A percentile compares a stretch with the other conserved stretches of the same genome.
phyloP scores from a whole-genome alignment of 116 monocot genomes.

The Zostera marina region DNA sequence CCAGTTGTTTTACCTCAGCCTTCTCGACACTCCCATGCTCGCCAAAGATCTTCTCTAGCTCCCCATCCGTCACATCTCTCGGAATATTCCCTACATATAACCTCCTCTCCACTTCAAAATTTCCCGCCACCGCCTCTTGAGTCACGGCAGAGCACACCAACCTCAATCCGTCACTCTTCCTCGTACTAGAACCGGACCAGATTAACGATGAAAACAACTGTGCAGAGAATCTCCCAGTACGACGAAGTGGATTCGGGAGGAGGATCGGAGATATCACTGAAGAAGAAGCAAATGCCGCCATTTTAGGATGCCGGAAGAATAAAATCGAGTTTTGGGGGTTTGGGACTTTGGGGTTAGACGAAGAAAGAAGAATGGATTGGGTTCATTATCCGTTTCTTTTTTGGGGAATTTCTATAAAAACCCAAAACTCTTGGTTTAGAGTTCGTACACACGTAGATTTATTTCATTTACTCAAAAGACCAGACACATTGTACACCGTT shows the following conservation, averaged over 20 bases:
- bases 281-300: slow-evolving; percentile 12
- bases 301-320: neutral
- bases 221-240: too few species aligned
- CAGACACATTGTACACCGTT: neutral
- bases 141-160: slow-evolving; percentile 6
- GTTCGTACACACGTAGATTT: too few species aligned
- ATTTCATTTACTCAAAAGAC: too few species aligned
- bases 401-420: too few species aligned
- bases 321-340: neutral
- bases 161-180: slow-evolving; percentile 5
- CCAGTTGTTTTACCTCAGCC: slow-evolving; percentile 47
- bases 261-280: slow-evolving; percentile 8
- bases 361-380: slow-evolving; percentile 1
- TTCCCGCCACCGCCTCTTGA: slow-evolving; percentile 15
- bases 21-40: slow-evolving; percentile 83
- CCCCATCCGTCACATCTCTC: slow-evolving; percentile 37
- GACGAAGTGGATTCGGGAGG: slow-evolving; percentile 7
- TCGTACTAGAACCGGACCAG: neutral
- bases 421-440: too few species aligned
- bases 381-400: neutral
- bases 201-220: neutral
- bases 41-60: slow-evolving; percentile 51
- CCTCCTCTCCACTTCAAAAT: slow-evolving; percentile 48
- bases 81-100: slow-evolving; percentile 95
- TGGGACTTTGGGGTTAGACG: neutral